phyloP scores from a whole-genome alignment of 2,329 filamentous ascomycete genomes.

The Colletotrichum coccodes region DNA sequence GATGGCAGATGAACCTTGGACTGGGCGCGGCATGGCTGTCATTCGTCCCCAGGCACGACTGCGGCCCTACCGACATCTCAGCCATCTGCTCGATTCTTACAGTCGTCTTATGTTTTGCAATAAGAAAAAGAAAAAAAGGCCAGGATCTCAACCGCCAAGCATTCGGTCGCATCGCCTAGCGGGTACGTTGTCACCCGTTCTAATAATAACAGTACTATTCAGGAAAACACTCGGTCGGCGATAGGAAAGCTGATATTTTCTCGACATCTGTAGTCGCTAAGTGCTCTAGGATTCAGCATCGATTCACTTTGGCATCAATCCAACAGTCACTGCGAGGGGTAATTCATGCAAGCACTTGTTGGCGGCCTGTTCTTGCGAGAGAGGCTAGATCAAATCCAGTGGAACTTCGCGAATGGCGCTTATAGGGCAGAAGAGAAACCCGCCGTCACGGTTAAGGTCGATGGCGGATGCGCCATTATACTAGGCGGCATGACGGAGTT shows the following conservation, averaged over 20 bases:
- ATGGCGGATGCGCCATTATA: neutral
- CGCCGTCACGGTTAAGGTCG: slow-evolving; percentile 12
- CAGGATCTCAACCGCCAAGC: neutral
- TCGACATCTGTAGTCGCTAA: neutral
- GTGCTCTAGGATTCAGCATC: neutral
- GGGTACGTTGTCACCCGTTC: neutral
- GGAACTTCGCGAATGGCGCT: slow-evolving; percentile 4
- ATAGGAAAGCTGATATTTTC: neutral
- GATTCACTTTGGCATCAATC: neutral
- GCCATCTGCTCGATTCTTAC: neutral
- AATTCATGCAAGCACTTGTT: neutral
- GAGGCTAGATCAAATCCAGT: slow-evolving; percentile 9
- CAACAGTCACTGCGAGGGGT: neutral
- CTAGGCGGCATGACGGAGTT: neutral
- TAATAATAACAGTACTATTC: neutral
- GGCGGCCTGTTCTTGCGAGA: neutral
- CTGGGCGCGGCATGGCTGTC: neutral
- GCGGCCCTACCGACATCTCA: neutral
- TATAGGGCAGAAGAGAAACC: slow-evolving; percentile 11
- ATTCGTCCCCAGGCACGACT: neutral
- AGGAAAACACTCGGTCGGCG: too few relatives aligned
- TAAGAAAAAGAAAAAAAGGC: too few relatives aligned
- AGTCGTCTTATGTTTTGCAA: neutral
- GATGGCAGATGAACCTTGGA: neutral
- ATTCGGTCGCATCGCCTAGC: neutral